Evolutionary conservation across 345 rosid genomes (phyloP).

Genomic region (Syzygium aromaticum): DNA sequence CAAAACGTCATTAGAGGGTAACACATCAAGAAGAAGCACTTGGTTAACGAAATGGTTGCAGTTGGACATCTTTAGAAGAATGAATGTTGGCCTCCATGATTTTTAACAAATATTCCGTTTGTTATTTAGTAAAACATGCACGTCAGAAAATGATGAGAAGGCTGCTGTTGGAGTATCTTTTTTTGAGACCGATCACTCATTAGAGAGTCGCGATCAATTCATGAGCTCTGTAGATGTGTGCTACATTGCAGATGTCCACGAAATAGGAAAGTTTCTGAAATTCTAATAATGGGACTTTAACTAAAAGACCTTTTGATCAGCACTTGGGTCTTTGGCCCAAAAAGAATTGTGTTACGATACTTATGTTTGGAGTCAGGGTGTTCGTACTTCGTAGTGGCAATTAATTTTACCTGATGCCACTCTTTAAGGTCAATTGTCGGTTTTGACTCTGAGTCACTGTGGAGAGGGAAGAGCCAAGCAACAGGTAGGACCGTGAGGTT

Average conservation of each 20-base stretch:
- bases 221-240: not conserved
- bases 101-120: fast-evolving
- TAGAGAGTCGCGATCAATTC: not conserved
- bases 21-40: fast-evolving
- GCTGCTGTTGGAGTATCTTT: fast-evolving
- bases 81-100: not conserved
- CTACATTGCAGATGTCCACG: not conserved
- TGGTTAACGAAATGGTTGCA: fast-evolving
- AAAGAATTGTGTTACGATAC: too few species aligned
- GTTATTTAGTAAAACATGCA: too few species aligned
- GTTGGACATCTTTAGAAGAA: fast-evolving
- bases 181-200: not conserved
- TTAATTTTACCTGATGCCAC: too few species aligned
- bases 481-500: not conserved
- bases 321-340: too few species aligned
- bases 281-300: not conserved
- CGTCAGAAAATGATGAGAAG: not conserved
- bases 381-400: too few species aligned
- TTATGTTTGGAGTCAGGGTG: too few species aligned
- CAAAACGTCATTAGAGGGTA: not conserved
- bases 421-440: not conserved
- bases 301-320: too few species aligned
- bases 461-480: not conserved
- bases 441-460: not conserved
- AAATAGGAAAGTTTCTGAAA: not conserved